phyloP scores from a whole-genome alignment of 306 rosid genomes.

The Castanospermum australe region DNA sequence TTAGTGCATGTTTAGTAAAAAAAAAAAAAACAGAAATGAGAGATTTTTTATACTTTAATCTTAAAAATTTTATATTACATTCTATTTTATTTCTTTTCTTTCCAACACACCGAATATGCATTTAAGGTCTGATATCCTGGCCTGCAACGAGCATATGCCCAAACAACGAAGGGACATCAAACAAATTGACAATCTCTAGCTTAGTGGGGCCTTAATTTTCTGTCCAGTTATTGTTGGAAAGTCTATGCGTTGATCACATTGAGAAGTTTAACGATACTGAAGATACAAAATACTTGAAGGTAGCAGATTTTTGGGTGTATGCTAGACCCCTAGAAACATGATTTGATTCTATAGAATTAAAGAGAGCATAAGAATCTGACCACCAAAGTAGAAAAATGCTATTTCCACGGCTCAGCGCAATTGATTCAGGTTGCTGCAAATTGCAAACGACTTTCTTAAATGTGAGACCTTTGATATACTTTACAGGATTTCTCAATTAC shows the following conservation, averaged over 20 bases:
- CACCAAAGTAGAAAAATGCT: conserved; percentile 15
- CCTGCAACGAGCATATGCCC: not conserved
- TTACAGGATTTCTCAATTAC: conserved; percentile 55
- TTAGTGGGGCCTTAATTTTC: not conserved
- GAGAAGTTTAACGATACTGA: not conserved
- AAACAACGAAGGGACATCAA: not conserved
- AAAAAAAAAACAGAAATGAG: too few relatives aligned
- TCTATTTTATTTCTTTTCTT: too few relatives aligned
- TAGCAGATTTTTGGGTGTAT: not conserved
- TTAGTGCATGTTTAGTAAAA: too few relatives aligned
- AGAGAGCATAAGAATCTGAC: conserved; percentile 5
- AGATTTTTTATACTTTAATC: too few relatives aligned
- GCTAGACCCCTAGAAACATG: not conserved
- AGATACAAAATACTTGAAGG: not conserved
- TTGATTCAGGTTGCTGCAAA: conserved; percentile 43
- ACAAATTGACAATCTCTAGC: not conserved
- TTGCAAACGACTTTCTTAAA: conserved; percentile 38
- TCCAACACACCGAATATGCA: too few relatives aligned
- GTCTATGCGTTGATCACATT: not conserved
- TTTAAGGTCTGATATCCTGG: not conserved
- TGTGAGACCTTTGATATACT: conserved; percentile 46
- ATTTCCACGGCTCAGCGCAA: conserved; percentile 29
- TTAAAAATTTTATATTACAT: too few relatives aligned
- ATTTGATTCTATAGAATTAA: not conserved
- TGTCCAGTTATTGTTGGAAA: not conserved